Base-by-base conservation (phyloP, 1,139 yeast genomes). In the Lodderomyces oxycetoniae region DNA sequence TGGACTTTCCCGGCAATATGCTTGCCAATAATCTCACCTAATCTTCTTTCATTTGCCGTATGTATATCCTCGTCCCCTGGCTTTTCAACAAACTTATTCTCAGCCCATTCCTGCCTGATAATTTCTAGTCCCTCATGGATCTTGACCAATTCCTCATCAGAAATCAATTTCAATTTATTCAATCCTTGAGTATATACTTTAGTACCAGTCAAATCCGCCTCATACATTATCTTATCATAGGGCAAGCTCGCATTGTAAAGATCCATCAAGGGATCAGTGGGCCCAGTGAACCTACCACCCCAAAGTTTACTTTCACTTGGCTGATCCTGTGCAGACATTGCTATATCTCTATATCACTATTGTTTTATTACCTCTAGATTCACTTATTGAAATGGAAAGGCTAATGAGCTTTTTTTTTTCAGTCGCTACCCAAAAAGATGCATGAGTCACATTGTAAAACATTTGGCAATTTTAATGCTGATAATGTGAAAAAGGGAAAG, bases 241-340 rank as follows among this genome's bases (percentile, higher is more conserved):
- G 98, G 97, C 46, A 91, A 68, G 1, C 97, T 89, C 2, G 97
- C 96, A 63, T 91, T 93, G 71, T 91, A 91, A 38, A 88, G 70
- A 56, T 91, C 95, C 99, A 91, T 91, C 53, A 91, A 68, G 5
- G 99, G 98, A 51, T 91, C 99, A 16, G 95, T 80, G 44, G 91
- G 91, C 2, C 93, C 96, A 38, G 98, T 91, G 64, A 91, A 91
- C 59, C 99, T 79, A 53, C 99, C 99, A 48, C 99, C 99, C 99
- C 99, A 91, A 46, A 93, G 72, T 59, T 82, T 88, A 45, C 57
- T 62, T 61, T 67, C 76, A 32, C 74, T 63, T 45, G 78, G 77
- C 48, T 65, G 59, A 34, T 15, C 21, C 17, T 26, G 63, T 28
- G 65, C 48, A 16, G 48, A 39, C 50, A 48, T 46, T 12, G 14